These are phyloP conservation scores for Globisporangium paddicum DNA, from an alignment of 352 stramenopile species.

Conservation along the genomic window DNA sequence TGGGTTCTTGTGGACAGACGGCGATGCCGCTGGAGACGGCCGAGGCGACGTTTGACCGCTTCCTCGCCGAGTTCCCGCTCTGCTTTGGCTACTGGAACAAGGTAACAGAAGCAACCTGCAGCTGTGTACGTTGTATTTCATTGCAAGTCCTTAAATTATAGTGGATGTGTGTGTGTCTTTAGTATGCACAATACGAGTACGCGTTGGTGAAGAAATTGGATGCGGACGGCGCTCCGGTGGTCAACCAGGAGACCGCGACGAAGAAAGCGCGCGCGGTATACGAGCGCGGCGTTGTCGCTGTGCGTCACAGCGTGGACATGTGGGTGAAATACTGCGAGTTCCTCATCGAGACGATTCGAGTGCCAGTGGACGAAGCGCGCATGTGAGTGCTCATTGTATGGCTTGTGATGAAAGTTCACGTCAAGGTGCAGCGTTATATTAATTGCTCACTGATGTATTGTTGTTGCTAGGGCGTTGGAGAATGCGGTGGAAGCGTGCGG, in stretches of 20 bases:
- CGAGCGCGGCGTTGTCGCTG: constrained; percentile 59
- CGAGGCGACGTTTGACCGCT: constrained; percentile 63
- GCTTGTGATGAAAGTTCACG: background rate
- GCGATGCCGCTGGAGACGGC: constrained; percentile 43
- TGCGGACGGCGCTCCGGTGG: constrained; percentile 34
- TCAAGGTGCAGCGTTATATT: constrained; percentile 2
- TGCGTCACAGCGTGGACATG: constrained; percentile 74
- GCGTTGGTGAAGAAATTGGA: constrained; percentile 23
- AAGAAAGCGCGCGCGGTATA: constrained; percentile 53
- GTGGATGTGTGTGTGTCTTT: background rate
- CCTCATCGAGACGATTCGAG: constrained; percentile 50
- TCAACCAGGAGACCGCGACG: constrained; percentile 38
- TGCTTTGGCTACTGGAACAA: constrained; percentile 89
- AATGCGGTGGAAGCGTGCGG: constrained; percentile 51
- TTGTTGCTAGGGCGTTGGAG: constrained; percentile 41
- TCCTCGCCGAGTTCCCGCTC: constrained; percentile 69
- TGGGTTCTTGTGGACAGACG: constrained; percentile 23
- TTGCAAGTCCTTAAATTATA: background rate
- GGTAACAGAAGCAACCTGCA: constrained; percentile 19
- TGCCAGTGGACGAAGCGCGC: constrained; percentile 58
- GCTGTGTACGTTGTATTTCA: background rate
- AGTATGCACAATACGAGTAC: constrained; percentile 76
- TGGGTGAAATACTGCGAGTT: constrained; percentile 86
- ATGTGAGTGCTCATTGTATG: constrained; percentile 22
- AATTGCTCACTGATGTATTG: background rate